Evolutionary conservation across 2,329 filamentous ascomycete species (phyloP).

Genomic region (Coniochaeta ligniaria): DNA sequence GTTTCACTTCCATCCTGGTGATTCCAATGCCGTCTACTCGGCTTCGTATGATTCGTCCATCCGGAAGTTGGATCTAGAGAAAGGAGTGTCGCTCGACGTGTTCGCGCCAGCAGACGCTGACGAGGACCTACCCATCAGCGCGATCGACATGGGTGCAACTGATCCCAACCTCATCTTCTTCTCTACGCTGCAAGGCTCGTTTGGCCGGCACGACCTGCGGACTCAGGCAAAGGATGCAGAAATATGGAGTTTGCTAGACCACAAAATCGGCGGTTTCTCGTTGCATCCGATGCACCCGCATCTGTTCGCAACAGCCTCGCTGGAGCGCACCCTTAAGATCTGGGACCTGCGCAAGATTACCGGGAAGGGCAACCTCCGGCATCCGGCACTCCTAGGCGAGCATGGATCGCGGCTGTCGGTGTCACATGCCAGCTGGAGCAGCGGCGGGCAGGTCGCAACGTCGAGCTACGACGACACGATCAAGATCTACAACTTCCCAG

Average conservation of each 20-base stretch:
- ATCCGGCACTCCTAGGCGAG: conserved; percentile 69
- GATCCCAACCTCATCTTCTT: conserved; percentile 76
- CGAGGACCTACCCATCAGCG: conserved; percentile 74
- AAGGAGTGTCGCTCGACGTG: conserved; percentile 71
- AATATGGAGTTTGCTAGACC: conserved; percentile 71
- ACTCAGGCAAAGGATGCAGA: conserved; percentile 49
- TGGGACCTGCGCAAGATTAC: conserved; percentile 85
- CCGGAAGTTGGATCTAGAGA: conserved; percentile 75
- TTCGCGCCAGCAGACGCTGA: conserved; percentile 66
- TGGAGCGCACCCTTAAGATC: conserved; percentile 83
- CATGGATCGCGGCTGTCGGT: conserved; percentile 80
- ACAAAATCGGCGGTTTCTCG: conserved; percentile 94
- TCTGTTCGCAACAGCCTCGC: conserved; percentile 77
- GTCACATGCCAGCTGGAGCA: conserved; percentile 86
- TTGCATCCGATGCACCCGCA: conserved; percentile 75
- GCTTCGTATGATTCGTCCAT: conserved; percentile 92
- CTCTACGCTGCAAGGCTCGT: conserved; percentile 73
- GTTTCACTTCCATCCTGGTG: conserved; percentile 68
- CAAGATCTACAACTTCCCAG: conserved; percentile 79
- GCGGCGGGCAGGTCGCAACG: conserved; percentile 78
- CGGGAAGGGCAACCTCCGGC: conserved; percentile 50
- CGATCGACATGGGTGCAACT: conserved; percentile 67
- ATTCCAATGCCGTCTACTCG: conserved; percentile 70
- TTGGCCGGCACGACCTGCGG: conserved; percentile 77
- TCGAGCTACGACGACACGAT: conserved; percentile 92